Base-by-base conservation (phyloP, 2,329 filamentous ascomycete genomes). In the Zymoseptoria ardabiliae region DNA sequence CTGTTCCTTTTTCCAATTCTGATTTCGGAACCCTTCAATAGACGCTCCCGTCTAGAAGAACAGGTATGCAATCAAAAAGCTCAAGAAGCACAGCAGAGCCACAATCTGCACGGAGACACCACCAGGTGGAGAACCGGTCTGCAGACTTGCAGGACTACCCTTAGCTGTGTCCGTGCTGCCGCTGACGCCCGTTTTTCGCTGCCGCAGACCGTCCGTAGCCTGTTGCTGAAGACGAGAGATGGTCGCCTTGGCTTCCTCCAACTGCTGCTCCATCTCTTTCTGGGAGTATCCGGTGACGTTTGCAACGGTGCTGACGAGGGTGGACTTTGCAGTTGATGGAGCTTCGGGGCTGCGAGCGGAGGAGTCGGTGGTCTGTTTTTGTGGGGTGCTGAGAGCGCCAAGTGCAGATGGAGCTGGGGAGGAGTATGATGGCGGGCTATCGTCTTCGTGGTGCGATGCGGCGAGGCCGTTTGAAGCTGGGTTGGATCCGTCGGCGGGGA, bases 31-130 rank as follows among this genome's bases (percentile, higher is more conserved):
- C 4, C 17, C 25, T 9, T 4, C 17, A 6, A 45, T 6, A 5
- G 2, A 17, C 13, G 11, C 35, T 45, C 35, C 6, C 11, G 22
- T 57, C 81, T 86, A 99, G 77, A 99, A 99, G 80, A 99, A 91
- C 75, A 97, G 85, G 77, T 97, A 99, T 58, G 91, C 94, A 68
- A 97, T 83, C 71, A 99, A 77, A 79, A 99, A 99, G 79, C 90
- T 92, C 64, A 96, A 69, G 69, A 99, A 79, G 73, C 92, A 97
- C 50, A 99, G 79, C 21, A 85, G 79, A 21, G 94, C 93, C 51
- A 90, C 90, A 63, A 93, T 84, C 74, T 93, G 88, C 54, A 99
- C 85, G 0, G 94, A 87, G 3, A 99, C 93, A 21, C 94, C 93
- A 68, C 91, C 81, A 9, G 66, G 64, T 30, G 68, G 66, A 35